Evolutionary conservation across 2,329 filamentous ascomycete genomes (phyloP), one percentile per base, ranked within the genome.

Genomic region (Colletotrichum liaoningense): DNA sequence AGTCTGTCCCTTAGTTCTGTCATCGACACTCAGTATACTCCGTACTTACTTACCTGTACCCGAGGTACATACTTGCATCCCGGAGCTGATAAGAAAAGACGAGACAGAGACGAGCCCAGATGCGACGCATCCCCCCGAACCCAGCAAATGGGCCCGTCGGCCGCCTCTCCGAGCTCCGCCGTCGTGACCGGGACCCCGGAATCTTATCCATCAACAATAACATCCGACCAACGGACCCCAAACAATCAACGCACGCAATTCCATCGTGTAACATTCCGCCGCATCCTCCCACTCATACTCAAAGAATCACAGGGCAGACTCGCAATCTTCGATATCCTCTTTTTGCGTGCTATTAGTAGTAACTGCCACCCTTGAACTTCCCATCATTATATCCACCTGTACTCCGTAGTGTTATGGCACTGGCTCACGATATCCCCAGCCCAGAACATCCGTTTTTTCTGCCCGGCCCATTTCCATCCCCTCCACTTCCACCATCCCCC

Each of bases 171-270:
- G 35, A 52, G 46, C 65, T 64, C 60, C 59, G 70, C 67, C 46
- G 46, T 19, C 9, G n/a, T 28, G 60, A 70, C 71, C 55, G 46
- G 67, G 62, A 70, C 67, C 56, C 71, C 46, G 49, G 66, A 46
- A 52, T 49, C 67, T 19, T 30, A 33, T 38, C 46, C 57, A 65
- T 54, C 63, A 59, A 59, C 56, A 58, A 38, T 35, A 35, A 26
- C 28, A 58, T 58, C 56, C 19, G 14, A 38, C 33, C 57, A 60
- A 60, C 30, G 19, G 30, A 58, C 28, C 35, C 59, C n/a, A 62
- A 19, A 16, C 35, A 42, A 42, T 42, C 57, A 33, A 38, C 28
- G 22, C 28, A 58, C 28, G 55, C 42, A 49, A 42, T 60, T 33
- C 33, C n/a, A 26, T 60, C 55, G 26, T 58, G 26, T 12, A 33